Base-by-base conservation (phyloP, 2,329 filamentous ascomycete genomes). In the Corniculantispora saksenae region DNA sequence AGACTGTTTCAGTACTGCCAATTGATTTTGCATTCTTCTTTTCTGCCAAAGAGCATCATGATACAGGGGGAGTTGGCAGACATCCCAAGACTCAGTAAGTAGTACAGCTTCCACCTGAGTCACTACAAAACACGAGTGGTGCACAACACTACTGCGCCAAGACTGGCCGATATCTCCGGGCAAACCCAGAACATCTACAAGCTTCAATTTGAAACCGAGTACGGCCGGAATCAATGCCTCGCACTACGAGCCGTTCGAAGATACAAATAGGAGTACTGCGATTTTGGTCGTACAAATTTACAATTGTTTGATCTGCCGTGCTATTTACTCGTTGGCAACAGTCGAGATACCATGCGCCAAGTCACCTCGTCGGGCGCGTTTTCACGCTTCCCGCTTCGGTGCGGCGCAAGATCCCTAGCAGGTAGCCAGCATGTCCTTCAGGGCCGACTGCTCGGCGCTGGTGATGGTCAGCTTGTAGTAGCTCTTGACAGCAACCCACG, bases 401-500 rank as follows among this genome's bases (percentile, higher is more conserved):
- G 27, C 23, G 29, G 15, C 6, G n/a, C 3, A 23, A 35, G 38
- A n/a, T 40, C 17, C 21, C 45, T 35, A 65, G 77, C 90, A 92
- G 15, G 85, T 88, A 68, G 80, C 79, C 72, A 93, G 74, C 88
- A 92, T 91, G 57, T 77, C 80, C 1, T 79, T 79, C 67, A 94
- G 77, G 0, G 91, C 89, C 19, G 78, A 78, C 83, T 92, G 93
- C 83, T 96, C 92, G 0, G 86, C 86, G 55, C 81, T 81, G 1
- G 90, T 94, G 67, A 95, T 80, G 19, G 84, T 89, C 69, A 96
- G 77, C 1, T 74, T 75, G 75, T 90, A 95, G 71, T 87, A 85
- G 71, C 82, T 86, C 86, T 95, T 96, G 70, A 96, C 91, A 72
- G 87, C 84, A 48, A 94, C 83, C 89, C 90, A 96, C 73, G 89